Conservation (phyloP, 805 yeast species). For the Hanseniaspora nectarophila region DNA sequence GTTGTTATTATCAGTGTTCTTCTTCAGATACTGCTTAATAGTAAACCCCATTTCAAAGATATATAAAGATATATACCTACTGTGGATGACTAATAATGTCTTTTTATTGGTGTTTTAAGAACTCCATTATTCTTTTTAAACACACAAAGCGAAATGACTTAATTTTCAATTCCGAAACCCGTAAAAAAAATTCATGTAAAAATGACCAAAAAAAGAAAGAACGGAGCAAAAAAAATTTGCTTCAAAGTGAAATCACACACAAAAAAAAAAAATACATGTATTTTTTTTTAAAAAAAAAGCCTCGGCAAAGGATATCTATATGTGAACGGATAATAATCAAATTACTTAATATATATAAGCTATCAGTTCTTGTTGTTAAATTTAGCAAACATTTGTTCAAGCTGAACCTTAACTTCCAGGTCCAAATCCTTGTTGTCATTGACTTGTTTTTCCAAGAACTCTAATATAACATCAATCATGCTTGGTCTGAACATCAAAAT, state of each 20-base stretch:
- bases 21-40: slow-evolving; percentile 4
- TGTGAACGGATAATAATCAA: too few relatives aligned
- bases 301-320: too few relatives aligned
- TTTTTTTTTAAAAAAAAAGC: too few relatives aligned
- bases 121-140: too few relatives aligned
- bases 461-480: slow-evolving; percentile 34
- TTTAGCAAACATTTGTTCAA: neutral
- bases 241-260: neutral
- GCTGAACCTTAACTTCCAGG: slow-evolving; percentile 17
- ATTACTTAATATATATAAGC: neutral
- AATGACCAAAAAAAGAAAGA: neutral
- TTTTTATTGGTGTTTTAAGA: neutral
- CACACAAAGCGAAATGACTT: too few relatives aligned
- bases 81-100: too few relatives aligned
- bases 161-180: too few relatives aligned
- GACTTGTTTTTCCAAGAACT: slow-evolving; percentile 22
- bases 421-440: slow-evolving; percentile 21
- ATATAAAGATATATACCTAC: too few relatives aligned
- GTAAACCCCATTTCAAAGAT: neutral
- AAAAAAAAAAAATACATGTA: too few relatives aligned
- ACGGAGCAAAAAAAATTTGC: neutral
- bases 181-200: too few relatives aligned
- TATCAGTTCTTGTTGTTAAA: neutral
- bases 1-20: neutral
- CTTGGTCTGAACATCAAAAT: slow-evolving; percentile 88